Percentiles rank a stretch among this genome's conserved stretches.
Conservation (phyloP, 257 asterid genomes). For the Jacaranda mimosifolia region DNA sequence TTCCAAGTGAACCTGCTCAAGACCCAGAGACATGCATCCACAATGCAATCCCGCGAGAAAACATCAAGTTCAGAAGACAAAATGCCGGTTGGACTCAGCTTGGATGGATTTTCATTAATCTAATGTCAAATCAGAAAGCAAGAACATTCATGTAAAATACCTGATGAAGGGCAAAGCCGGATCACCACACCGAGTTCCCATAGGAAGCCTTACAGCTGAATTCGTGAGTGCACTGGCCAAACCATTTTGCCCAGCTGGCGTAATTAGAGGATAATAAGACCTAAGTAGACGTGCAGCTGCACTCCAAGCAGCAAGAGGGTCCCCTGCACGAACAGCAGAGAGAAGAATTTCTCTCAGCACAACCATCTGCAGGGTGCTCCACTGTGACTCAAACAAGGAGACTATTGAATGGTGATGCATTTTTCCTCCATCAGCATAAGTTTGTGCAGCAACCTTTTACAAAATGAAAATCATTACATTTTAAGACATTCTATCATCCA, state of each 20-base stretch:
- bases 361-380: conserved; percentile 99
- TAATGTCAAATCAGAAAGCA: conserved; percentile 33
- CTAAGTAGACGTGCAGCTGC: conserved; percentile 98
- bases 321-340: conserved; percentile 98
- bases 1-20: conserved; percentile 18
- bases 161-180: conserved; percentile 98
- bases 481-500: conserved; percentile 29
- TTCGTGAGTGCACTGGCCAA: conserved; percentile 86
- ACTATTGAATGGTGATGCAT: conserved; percentile 81
- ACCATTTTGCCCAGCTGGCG: conserved; percentile 98
- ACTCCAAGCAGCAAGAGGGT: conserved; percentile 99
- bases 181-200: conserved; percentile 94
- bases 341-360: conserved; percentile 94
- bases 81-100: conserved; percentile 7
- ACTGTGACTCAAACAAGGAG: conserved; percentile 90
- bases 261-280: conserved; percentile 95
- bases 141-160: conserved; percentile 48
- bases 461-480: conserved; percentile 28
- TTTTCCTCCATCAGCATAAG: conserved; percentile 77
- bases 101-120: conserved; percentile 20
- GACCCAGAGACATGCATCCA: conserved; percentile 31
- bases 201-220: conserved; percentile 92
- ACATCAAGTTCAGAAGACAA: conserved; percentile 19
- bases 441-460: conserved; percentile 66
- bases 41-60: conserved; percentile 28